Evolutionary conservation across 805 yeast species (phyloP).

Genomic region (Candida nanaspora): DNA sequence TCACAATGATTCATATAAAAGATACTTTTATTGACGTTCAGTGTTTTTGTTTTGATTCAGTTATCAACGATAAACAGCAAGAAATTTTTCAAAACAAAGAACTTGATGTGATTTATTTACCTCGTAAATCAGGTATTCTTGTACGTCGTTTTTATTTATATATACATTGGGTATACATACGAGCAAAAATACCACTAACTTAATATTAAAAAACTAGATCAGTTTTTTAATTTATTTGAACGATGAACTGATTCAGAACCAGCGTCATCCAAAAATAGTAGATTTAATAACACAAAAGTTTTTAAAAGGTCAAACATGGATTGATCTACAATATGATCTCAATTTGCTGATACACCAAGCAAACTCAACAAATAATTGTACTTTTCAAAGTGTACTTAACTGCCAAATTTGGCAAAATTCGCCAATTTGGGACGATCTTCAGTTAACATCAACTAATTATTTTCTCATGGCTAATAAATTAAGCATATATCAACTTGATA

Average conservation of each 20-base stretch:
- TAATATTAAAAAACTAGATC: background rate
- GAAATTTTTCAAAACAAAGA: background rate
- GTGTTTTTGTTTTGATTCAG: too few relatives aligned
- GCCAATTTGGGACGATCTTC: background rate
- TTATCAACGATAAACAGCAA: too few relatives aligned
- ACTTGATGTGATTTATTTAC: background rate
- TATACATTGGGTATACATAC: background rate
- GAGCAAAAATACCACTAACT: background rate
- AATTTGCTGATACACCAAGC: background rate
- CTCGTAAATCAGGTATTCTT: background rate
- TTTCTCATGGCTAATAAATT: conserved; percentile 6
- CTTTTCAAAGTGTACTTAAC: background rate
- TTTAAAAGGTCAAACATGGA: background rate
- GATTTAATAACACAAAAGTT: background rate
- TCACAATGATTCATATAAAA: too few relatives aligned
- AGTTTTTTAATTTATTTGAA: background rate
- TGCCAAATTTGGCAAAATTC: background rate
- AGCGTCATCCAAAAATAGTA: background rate
- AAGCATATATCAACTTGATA: background rate
- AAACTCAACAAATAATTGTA: background rate
- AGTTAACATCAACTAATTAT: background rate
- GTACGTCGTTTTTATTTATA: background rate
- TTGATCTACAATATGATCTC: background rate
- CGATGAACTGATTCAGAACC: background rate
- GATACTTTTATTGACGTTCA: too few relatives aligned